These are phyloP conservation scores for Graphilbum ipis-grandicollis DNA, from an alignment of 2,329 filamentous ascomycete species.

Conservation along the genomic window DNA sequence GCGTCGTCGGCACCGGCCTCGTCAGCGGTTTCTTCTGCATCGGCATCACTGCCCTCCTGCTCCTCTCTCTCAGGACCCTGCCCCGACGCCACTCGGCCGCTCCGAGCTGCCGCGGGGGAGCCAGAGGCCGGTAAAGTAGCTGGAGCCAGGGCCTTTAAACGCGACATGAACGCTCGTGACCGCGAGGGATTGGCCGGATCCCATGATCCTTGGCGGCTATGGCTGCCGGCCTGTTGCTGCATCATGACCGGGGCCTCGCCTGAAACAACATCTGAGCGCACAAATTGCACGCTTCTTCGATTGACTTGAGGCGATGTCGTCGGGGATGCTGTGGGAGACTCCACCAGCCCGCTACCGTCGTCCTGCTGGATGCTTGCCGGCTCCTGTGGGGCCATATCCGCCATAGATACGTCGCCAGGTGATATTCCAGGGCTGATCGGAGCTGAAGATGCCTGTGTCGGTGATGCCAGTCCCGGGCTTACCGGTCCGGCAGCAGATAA, in stretches of 20 bases:
- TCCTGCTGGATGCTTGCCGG: no score
- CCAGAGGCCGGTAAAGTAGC: no score
- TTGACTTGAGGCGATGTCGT: conserved; percentile 12
- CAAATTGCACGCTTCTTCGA: conserved; percentile 62
- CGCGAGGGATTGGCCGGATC: conserved; percentile 44
- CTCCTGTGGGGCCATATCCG: no score
- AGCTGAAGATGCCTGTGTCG: no score
- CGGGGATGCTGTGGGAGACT: no score
- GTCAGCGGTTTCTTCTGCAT: conserved; percentile 74
- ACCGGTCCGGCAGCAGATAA: neutral
- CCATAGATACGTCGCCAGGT: no score
- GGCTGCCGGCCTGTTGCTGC: conserved; percentile 15
- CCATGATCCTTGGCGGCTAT: conserved; percentile 40
- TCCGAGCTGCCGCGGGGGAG: no score
- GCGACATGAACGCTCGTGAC: conserved; percentile 59
- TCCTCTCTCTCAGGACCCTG: no score
- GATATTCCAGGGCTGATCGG: no score
- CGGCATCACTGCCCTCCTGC: conserved; percentile 43
- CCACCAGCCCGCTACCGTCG: no score
- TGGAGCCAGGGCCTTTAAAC: conserved; percentile 57
- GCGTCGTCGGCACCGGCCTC: conserved; percentile 39
- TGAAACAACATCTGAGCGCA: conserved; percentile 33
- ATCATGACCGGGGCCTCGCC: no score
- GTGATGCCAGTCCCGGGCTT: neutral
- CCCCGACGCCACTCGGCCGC: no score